Base-by-base conservation (phyloP, 1,284 basidiomycete species). In the Dichomitus squalens region DNA sequence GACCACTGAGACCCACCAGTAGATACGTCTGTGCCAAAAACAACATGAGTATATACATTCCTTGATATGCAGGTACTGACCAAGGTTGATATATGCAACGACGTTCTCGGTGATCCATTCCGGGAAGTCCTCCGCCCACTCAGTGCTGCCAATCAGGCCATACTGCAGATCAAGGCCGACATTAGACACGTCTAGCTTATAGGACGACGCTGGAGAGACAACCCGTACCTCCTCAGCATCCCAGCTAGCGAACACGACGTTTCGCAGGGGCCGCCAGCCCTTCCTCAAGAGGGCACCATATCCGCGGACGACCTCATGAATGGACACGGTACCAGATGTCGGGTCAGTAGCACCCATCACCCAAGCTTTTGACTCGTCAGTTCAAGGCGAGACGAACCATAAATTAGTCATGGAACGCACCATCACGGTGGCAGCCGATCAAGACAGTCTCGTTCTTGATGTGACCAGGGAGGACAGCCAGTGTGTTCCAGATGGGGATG, bases 231-330 rank as follows among this genome's bases (percentile, higher is more conserved):
- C 96, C 75, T 98, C 95, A 0, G 86, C 96, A 72, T 96, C 94
- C 95, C 94, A 97, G 61, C 87, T 91, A 4, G 92, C 93, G 51
- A 98, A 80, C n/a, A 96, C 74, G 66, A 96, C 86, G 16, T 92
- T 96, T 55, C 95, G 79, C 38, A 95, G 75, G 4, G 96, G 96
- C 66, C 86, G 92, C 96, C 96, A 98, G 25, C 94, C 95, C 14
- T 76, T 77, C 62, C 76, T 77, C 23, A 92, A 70, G 1, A 98
- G 77, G 7, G 77, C 74, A 31, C 93, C 94, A 56, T 95, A 83
- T n/a, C 92, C 93, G 34, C 86, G 84, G 57, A 96, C 80, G 25
- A 95, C 79, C 71, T 98, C 95, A 65, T 89, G 84, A 16, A 96
- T 76, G 16, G 90, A 86, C 0, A 90, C 92, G 0, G 94, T 93